Conservation (phyloP, 2,329 filamentous ascomycete species). For the Sordariomycetes sp. region DNA sequence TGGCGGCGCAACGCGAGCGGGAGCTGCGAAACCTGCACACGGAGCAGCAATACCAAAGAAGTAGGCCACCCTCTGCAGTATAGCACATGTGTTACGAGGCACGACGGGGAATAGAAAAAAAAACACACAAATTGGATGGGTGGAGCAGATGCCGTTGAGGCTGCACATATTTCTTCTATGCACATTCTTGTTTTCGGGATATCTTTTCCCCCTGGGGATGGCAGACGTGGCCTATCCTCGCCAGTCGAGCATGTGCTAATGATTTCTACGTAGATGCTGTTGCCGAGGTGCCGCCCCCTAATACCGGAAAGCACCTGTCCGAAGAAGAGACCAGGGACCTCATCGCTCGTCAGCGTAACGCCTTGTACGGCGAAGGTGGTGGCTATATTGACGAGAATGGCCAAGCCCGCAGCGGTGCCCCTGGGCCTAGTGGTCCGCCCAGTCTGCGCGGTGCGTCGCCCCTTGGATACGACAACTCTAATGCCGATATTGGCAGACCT, state of each 20-base stretch:
- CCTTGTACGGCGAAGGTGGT: conserved; percentile 73
- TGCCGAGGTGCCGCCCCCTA: conserved; percentile 28
- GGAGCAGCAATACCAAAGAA: conserved; percentile 99
- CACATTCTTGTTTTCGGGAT: not conserved
- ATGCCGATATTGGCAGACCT: conserved; percentile 26
- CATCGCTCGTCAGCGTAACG: conserved; percentile 90
- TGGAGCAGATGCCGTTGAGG: not conserved
- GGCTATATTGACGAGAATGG: conserved; percentile 61
- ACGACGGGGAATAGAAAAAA: conserved; percentile 26
- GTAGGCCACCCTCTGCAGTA: conserved; percentile 77
- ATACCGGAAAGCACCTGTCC: conserved; percentile 65
- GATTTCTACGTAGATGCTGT: conserved; percentile 38
- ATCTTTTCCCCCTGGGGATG: too few relatives aligned
- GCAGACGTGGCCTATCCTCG: too few relatives aligned
- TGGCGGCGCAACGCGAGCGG: conserved; percentile 97
- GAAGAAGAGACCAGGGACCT: conserved; percentile 94
- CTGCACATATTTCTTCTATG: conserved; percentile 1
- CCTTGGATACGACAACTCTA: conserved; percentile 58
- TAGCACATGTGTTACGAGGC: conserved; percentile 41
- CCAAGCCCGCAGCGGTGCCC: conserved; percentile 53
- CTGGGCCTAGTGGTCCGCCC: conserved; percentile 53
- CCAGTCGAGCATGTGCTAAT: conserved; percentile 27
- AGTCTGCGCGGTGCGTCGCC: conserved; percentile 71
- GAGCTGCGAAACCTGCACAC: conserved; percentile 99
- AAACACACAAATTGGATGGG: not conserved